Evolutionary conservation across 2,329 filamentous ascomycete species (phyloP).

Genomic region (Sporothrix schenckii): DNA sequence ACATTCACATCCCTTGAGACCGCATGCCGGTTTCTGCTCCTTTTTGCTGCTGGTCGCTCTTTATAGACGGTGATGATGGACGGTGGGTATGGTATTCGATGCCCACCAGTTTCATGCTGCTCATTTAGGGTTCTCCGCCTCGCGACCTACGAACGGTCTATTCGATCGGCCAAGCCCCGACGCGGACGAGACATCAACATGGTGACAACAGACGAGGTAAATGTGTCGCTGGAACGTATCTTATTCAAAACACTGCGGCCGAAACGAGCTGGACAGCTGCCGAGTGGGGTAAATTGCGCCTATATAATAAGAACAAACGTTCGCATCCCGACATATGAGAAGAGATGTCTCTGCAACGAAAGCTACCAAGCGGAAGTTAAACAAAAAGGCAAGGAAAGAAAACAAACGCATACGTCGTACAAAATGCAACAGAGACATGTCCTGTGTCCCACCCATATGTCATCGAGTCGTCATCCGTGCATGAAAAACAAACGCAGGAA

Average conservation of each 20-base stretch:
- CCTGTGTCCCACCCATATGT: slow-evolving; percentile 17
- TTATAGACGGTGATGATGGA: neutral
- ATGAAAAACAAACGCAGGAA: slow-evolving; percentile 6
- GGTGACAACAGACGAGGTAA: neutral
- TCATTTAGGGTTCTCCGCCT: neutral
- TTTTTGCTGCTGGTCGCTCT: neutral
- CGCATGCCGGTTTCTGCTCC: neutral
- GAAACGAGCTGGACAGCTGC: neutral
- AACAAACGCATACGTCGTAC: neutral
- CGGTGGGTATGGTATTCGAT: neutral
- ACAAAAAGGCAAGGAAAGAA: neutral
- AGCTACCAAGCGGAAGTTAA: neutral
- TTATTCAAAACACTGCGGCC: neutral
- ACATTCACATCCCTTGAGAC: slow-evolving; percentile 34
- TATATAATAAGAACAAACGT: slow-evolving; percentile 8
- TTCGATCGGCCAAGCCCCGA: neutral
- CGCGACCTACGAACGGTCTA: neutral
- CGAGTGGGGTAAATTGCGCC: neutral
- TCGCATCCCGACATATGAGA: slow-evolving; percentile 2
- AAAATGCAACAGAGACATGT: slow-evolving; percentile 2
- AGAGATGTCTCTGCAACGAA: neutral
- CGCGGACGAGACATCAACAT: neutral
- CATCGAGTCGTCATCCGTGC: slow-evolving; percentile 21
- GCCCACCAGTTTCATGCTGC: neutral
- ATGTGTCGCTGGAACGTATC: neutral